These are phyloP conservation scores for Fusarium mundagurra DNA, from an alignment of 2,329 filamentous ascomycete genomes.

Conservation along the genomic window DNA sequence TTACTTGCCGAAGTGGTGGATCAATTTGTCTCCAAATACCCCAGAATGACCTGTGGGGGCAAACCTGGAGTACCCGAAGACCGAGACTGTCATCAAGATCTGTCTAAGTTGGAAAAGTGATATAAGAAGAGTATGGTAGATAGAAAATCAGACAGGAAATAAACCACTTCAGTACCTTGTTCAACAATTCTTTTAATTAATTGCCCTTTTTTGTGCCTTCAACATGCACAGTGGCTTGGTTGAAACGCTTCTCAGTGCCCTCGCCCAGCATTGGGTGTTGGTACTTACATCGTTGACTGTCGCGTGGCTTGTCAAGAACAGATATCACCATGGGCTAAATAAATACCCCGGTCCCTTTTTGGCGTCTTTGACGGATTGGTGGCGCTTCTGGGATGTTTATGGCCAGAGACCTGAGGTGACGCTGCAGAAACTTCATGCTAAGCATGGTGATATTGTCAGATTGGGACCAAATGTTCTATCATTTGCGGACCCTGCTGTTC, in stretches of 20 bases:
- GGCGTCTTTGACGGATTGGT: constrained; percentile 73
- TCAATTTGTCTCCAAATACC: constrained; percentile 18
- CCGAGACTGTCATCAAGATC: constrained; percentile 12
- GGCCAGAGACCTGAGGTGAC: constrained; percentile 71
- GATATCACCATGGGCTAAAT: constrained; percentile 66
- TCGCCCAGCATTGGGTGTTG: constrained; percentile 37
- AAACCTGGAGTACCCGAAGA: constrained; percentile 16
- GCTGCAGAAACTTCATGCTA: constrained; percentile 72
- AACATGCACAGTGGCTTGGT: constrained; percentile 39
- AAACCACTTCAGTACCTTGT: neutral
- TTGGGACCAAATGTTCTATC: constrained; percentile 79
- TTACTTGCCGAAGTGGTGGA: constrained; percentile 31
- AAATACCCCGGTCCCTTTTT: constrained; percentile 78
- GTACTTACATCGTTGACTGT: constrained; percentile 4
- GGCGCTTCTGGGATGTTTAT: constrained; percentile 77
- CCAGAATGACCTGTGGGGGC: constrained; percentile 24
- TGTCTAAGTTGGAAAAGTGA: constrained; percentile 21
- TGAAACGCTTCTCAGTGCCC: constrained; percentile 24
- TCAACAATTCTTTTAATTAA: neutral
- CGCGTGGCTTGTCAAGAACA: constrained; percentile 34
- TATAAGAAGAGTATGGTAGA: constrained; percentile 19
- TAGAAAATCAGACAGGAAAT: neutral
- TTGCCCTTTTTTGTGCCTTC: constrained; percentile 9
- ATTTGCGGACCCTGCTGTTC: constrained; percentile 76
- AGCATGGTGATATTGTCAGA: constrained; percentile 79